Conservation (phyloP, 805 yeast genomes). For the Isabelozyma pseudorhagii region DNA sequence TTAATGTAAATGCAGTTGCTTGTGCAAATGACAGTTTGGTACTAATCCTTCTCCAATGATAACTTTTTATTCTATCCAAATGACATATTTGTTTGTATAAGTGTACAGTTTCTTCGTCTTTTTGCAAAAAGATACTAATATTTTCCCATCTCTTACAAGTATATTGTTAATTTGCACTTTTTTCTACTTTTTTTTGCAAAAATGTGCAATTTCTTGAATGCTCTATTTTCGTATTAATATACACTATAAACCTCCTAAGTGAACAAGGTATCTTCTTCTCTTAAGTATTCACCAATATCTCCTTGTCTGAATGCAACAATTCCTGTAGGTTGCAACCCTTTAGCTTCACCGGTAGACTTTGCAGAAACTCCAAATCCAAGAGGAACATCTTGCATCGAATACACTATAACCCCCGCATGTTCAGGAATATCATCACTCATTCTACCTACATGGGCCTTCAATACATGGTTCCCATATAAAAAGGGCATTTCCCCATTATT, state of each 20-base stretch:
- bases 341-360: constrained; percentile 83
- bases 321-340: constrained; percentile 86
- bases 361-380: constrained; percentile 95
- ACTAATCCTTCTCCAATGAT: no score
- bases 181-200: no score
- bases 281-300: constrained; percentile 94
- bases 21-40: no score
- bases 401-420: constrained; percentile 92
- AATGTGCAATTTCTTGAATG: not conserved
- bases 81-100: no score
- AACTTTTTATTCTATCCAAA: no score
- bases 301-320: constrained; percentile 96
- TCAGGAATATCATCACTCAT: constrained; percentile 98
- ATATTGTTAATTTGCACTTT: no score
- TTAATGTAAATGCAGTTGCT: no score
- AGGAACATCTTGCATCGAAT: constrained; percentile 88
- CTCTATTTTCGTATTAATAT: not conserved
- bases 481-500: constrained; percentile 98
- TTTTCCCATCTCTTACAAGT: no score
- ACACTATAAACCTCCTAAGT: constrained; percentile 42
- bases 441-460: constrained; percentile 94
- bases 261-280: constrained; percentile 96
- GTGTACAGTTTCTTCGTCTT: no score
- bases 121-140: no score
- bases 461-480: constrained; percentile 91